Base-by-base conservation (phyloP, 73 alveolate genomes). In the Stentor roeselii region DNA sequence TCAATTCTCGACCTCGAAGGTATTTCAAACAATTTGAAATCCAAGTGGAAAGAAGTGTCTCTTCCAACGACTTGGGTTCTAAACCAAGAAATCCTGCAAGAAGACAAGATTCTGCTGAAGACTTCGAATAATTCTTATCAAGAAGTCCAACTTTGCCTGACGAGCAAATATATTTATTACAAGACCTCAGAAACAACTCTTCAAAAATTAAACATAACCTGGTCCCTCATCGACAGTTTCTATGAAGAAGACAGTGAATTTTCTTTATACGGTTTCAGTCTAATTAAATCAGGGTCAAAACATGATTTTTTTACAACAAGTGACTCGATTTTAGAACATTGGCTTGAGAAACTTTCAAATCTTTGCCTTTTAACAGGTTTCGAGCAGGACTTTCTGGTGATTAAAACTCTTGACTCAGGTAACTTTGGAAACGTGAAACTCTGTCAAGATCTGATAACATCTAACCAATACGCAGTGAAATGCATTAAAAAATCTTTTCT, bases 201-300 rank as follows among this genome's bases (percentile, higher is more conserved):
- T 6, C 6, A 11, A 50, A 50, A 21, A 21, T 6, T 21, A 21
- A 50, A 50, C 6, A 11, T 50, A 50, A 50, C 67, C 21, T 50
- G 67, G 67, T 50, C 67, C 21, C 67, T 50, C 21, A 50, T 67
- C 41, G 80, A 67, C 27, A 21, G 41, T 67, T 67, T 67, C 34
- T 21, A 21, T 67, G 80, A 67, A 32, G 27, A n/a, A 27, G 41
- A n/a, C 34, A 40, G 34, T 27, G 34, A 21, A 40, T 36, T 1
- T 32, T 0, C 1, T 2, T 21, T 27, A 21, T 67, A 30, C 37
- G 80, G 80, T 30, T 67, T 67, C 37, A 67, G 80, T n/a, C 14
- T 67, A 67, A 21, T n/a, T 1, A 21, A 67, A 14, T 1, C 1
- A 1, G 42, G 34, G 2, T 27, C 15, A 36, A 11, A 15, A 1